phyloP scores from a whole-genome alignment of 2,329 filamentous ascomycete species.

The Pezicula neosporulosa region DNA sequence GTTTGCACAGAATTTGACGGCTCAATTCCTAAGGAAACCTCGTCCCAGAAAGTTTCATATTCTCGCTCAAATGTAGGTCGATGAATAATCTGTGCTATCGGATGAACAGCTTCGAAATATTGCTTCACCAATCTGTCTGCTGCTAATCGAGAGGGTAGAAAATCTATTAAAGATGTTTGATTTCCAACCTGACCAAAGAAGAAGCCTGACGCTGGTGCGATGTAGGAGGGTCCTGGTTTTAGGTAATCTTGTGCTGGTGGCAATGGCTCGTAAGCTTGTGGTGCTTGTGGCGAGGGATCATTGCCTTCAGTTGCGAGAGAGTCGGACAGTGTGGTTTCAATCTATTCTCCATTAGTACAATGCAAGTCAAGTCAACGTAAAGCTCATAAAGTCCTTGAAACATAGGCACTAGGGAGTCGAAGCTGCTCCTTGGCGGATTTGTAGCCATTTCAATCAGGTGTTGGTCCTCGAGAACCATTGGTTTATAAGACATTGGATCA shows the following conservation, averaged over 20 bases:
- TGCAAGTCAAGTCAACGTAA: no score
- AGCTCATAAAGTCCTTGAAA: no score
- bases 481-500: no score
- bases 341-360: constrained; percentile 2
- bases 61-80: constrained; percentile 61
- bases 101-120: constrained; percentile 67
- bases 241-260: constrained; percentile 47
- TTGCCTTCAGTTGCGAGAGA: constrained; percentile 15
- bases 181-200: constrained; percentile 55
- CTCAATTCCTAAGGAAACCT: constrained; percentile 55
- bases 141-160: constrained; percentile 54
- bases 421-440: no score
- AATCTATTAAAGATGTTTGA: constrained; percentile 50
- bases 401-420: no score
- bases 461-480: no score
- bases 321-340: constrained; percentile 15
- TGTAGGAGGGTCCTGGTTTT: constrained; percentile 61
- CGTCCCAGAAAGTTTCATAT: constrained; percentile 64
- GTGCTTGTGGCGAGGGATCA: constrained; percentile 7
- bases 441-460: no score
- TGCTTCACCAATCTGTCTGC: constrained; percentile 62
- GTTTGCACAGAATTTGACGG: constrained; percentile 63
- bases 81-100: constrained; percentile 65
- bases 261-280: constrained; percentile 9
- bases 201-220: constrained; percentile 64